Evolutionary conservation across 495 filamentous ascomycete genomes (phyloP).

Genomic region (Cetradonia linearis): DNA sequence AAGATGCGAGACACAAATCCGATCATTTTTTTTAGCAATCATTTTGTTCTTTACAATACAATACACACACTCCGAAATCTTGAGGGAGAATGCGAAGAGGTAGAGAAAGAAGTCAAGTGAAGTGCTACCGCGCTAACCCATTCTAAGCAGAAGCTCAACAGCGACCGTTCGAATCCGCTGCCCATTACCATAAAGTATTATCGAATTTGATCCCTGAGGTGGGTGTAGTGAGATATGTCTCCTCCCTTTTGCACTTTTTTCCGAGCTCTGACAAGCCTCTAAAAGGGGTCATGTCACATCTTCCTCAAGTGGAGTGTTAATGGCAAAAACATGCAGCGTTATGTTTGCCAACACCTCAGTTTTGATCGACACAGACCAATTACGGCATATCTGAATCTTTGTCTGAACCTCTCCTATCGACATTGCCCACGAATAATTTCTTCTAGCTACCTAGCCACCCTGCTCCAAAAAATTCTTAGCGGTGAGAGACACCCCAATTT

Average conservation of each 20-base stretch:
- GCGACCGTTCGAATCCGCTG: not conserved
- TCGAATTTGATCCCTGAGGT: not conserved
- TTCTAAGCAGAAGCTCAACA: not conserved
- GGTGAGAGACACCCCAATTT: too few relatives aligned
- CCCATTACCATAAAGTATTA: not conserved
- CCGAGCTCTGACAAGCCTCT: not conserved
- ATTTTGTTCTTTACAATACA: too few relatives aligned
- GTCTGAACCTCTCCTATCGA: too few relatives aligned
- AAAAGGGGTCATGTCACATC: not conserved
- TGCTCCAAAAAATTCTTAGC: too few relatives aligned
- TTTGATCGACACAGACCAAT: too few relatives aligned
- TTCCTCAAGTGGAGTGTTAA: too few relatives aligned
- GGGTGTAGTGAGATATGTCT: not conserved
- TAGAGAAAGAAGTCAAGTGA: not conserved
- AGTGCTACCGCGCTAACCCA: slow-evolving; percentile 1
- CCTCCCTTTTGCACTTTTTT: not conserved
- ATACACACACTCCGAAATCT: not conserved
- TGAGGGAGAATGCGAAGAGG: not conserved
- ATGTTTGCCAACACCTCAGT: not conserved
- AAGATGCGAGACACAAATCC: not conserved
- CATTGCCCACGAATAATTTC: too few relatives aligned
- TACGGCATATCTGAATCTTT: too few relatives aligned
- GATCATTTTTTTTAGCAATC: not conserved
- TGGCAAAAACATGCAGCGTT: too few relatives aligned
- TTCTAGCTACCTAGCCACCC: too few relatives aligned